Conservation (phyloP, 176 grass and related monocot species). For the Oryza punctata region DNA sequence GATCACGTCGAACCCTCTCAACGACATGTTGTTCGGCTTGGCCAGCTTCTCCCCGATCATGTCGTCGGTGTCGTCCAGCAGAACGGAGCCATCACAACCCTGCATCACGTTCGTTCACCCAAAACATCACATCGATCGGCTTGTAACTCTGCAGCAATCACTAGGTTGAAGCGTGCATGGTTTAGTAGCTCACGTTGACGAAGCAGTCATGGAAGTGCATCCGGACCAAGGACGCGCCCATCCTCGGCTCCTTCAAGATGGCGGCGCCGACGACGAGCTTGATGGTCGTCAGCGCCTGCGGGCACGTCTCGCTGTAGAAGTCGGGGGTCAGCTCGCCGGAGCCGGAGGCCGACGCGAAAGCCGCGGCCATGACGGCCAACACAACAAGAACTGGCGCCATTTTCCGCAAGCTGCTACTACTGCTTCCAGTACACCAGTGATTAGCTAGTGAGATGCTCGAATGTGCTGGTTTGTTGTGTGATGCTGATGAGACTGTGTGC, state of each 20-base stretch:
- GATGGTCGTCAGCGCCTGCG: constrained; percentile 62
- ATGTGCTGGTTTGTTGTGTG: neutral
- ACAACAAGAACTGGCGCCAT: neutral
- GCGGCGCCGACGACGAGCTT: constrained; percentile 55
- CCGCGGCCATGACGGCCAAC: neutral
- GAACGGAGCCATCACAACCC: constrained; percentile 79
- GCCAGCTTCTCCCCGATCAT: constrained; percentile 78
- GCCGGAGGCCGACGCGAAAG: neutral
- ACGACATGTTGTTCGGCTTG: constrained; percentile 64
- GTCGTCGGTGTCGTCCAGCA: constrained; percentile 65
- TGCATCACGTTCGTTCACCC: constrained; percentile 13
- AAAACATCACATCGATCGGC: neutral
- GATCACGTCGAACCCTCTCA: constrained; percentile 67
- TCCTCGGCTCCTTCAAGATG: constrained; percentile 58
- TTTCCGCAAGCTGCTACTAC: neutral
- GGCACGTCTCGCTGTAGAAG: constrained; percentile 69
- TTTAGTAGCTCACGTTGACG: constrained; percentile 51
- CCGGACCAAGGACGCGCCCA: constrained; percentile 71
- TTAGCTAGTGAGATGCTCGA: neutral
- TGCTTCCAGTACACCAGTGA: neutral
- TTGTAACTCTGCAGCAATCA: neutral
- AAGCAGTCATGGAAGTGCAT: constrained; percentile 92
- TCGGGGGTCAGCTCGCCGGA: constrained; percentile 45
- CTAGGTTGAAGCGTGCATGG: neutral
- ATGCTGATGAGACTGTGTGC: neutral